A percentile compares a stretch with the other conserved stretches of the same genome.
These are phyloP conservation scores for Termitomyces titanicus DNA, from an alignment of 768 basidiomycete species.

Conservation along the genomic window DNA sequence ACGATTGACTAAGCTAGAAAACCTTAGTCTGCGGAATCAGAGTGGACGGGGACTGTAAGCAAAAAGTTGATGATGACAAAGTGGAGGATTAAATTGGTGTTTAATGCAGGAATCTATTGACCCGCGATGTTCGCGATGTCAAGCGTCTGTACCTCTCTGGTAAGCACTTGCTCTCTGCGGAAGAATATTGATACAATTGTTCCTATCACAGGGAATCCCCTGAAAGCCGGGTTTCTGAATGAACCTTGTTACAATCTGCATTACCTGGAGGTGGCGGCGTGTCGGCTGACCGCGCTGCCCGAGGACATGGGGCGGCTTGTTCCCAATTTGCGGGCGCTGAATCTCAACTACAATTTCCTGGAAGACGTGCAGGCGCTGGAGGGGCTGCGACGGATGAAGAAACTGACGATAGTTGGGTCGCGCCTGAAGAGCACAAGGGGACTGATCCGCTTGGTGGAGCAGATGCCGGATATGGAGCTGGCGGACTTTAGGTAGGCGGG, in stretches of 20 bases:
- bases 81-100: conserved; percentile 14
- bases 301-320: conserved; percentile 54
- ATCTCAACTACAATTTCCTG: conserved; percentile 97
- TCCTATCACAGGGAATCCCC: conserved; percentile 72
- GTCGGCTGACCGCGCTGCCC: conserved; percentile 78
- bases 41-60: conserved; percentile 72
- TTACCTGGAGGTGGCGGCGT: conserved; percentile 89
- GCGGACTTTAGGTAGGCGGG: conserved; percentile 74
- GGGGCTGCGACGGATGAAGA: conserved; percentile 72
- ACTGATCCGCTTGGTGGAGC: conserved; percentile 66
- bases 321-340: conserved; percentile 88
- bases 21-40: conserved; percentile 90
- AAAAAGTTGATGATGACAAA: conserved; percentile 19
- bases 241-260: conserved; percentile 85
- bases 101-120: conserved; percentile 37
- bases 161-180: too few relatives aligned
- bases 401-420: conserved; percentile 84
- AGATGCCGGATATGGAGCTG: conserved; percentile 81
- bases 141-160: conserved; percentile 95
- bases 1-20: conserved; percentile 73
- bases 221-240: conserved; percentile 55
- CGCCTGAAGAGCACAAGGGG: conserved; percentile 72
- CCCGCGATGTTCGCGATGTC: conserved; percentile 82
- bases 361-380: conserved; percentile 65
- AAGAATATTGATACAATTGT: too few relatives aligned